phyloP scores from a whole-genome alignment of 352 stramenopile genomes.

The Aphanomyces stellatus region DNA sequence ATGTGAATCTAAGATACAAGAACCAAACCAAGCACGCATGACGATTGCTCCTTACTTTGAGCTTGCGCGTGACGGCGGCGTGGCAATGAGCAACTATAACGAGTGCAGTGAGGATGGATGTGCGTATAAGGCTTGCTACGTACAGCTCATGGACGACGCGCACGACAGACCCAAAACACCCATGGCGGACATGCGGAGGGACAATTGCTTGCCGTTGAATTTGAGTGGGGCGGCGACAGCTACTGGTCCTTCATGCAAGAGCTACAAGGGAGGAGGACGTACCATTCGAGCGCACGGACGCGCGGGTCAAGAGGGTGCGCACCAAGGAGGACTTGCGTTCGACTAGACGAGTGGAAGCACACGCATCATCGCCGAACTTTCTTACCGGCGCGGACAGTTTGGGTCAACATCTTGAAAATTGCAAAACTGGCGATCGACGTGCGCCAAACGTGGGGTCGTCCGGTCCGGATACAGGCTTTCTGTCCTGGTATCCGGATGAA shows the following conservation, averaged over 20 bases:
- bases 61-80: background rate
- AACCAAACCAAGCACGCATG: background rate
- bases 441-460: background rate
- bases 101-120: background rate
- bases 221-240: background rate
- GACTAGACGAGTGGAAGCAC: background rate
- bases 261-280: background rate
- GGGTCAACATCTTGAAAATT: background rate
- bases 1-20: background rate
- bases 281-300: conserved; percentile 7
- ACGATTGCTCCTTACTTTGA: background rate
- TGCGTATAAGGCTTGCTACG: background rate
- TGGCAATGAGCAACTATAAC: conserved; percentile 1
- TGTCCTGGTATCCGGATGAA: no score
- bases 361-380: background rate
- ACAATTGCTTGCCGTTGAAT: conserved; percentile 8
- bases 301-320: conserved; percentile 1
- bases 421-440: background rate
- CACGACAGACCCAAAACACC: conserved; percentile 4
- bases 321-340: conserved; percentile 14
- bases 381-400: background rate
- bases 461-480: background rate
- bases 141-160: background rate
- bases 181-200: conserved; percentile 5
- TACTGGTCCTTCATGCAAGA: no score